These are phyloP conservation scores for Nepenthes alata DNA, from an alignment of 179 eudicot genomes.

Conservation along the genomic window DNA sequence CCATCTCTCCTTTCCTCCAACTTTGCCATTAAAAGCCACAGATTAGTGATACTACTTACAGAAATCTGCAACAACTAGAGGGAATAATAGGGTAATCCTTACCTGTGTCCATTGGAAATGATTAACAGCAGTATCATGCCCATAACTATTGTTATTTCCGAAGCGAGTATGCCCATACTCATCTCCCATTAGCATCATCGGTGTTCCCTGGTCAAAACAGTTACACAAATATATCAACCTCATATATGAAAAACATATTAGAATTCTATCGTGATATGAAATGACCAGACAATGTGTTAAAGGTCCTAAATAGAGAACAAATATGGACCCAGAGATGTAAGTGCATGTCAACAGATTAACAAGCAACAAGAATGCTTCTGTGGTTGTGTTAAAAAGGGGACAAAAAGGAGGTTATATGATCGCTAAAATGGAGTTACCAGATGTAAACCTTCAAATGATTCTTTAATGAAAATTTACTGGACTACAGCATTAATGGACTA, in stretches of 20 bases:
- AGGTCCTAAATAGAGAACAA: neutral
- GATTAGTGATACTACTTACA: slow-evolving; percentile 8
- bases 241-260: too few species aligned
- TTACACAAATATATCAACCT: neutral
- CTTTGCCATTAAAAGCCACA: slow-evolving; percentile 22
- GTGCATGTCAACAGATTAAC: too few species aligned
- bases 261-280: too few species aligned
- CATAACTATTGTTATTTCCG: slow-evolving; percentile 96
- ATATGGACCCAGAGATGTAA: neutral
- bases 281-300: neutral
- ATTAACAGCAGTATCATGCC: slow-evolving; percentile 79
- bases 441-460: neutral
- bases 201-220: slow-evolving; percentile 53
- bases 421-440: neutral
- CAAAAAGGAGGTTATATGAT: neutral
- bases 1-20: slow-evolving; percentile 48
- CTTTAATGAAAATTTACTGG: neutral
- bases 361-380: neutral
- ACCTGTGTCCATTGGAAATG: slow-evolving; percentile 95
- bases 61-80: neutral
- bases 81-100: slow-evolving; percentile 9
- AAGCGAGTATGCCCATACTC: slow-evolving; percentile 93
- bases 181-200: slow-evolving; percentile 99
- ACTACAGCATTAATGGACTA: neutral
- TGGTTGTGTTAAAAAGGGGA: neutral